Percentiles rank a stretch among this genome's conserved stretches.
phyloP scores from a whole-genome alignment of 345 rosid genomes.

The Eucalyptus grandis region DNA sequence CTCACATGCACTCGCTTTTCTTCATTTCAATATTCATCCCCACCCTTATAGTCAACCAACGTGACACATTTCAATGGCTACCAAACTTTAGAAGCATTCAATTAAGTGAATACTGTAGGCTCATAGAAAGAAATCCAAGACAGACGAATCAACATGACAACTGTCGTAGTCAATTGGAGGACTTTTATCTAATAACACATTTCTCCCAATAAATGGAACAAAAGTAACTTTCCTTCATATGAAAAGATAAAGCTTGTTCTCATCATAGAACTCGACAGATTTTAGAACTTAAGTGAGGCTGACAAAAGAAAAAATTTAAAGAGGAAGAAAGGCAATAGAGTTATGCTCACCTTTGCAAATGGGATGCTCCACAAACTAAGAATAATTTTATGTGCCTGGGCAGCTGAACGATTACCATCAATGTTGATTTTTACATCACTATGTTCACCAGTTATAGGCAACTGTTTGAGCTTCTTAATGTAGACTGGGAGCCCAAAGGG shows the following conservation, averaged over 20 bases:
- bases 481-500: constrained; percentile 64
- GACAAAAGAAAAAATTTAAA: background rate
- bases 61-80: background rate
- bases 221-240: background rate
- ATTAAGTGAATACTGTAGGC: background rate
- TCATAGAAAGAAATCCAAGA: background rate
- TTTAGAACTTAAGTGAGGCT: background rate
- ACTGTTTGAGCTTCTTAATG: constrained; percentile 40
- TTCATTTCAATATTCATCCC: background rate
- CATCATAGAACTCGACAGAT: background rate
- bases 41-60: background rate
- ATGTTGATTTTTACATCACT: constrained; percentile 50
- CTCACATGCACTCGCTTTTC: background rate
- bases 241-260: background rate
- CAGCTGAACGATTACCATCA: constrained; percentile 57
- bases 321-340: background rate
- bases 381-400: constrained; percentile 61
- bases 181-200: background rate
- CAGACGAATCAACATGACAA: background rate
- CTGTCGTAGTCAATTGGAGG: background rate
- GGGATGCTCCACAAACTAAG: constrained; percentile 85
- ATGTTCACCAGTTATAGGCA: constrained; percentile 37
- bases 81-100: background rate
- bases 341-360: constrained; percentile 68
- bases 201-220: background rate